Evolutionary conservation across 192 early-diverging fungal genomes (phyloP).

Genomic region (Gamsiella multidivaricata): DNA sequence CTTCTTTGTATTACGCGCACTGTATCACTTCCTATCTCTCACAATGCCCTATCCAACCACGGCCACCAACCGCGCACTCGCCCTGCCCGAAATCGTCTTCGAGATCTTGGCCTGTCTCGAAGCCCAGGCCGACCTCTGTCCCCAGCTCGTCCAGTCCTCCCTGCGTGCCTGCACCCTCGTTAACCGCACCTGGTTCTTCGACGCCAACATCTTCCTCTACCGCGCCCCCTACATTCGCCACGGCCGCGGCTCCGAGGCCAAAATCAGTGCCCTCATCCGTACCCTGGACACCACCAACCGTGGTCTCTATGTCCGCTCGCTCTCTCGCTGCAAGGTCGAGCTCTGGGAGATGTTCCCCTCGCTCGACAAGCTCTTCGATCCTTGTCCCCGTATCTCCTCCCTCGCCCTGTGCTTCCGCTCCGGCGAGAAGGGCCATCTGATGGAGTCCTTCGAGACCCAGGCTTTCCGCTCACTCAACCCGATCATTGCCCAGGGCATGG

Average conservation of each 20-base stretch:
- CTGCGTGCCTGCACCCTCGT: conserved; percentile 51
- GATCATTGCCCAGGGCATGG: conserved; percentile 23
- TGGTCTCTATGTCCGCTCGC: conserved; percentile 40
- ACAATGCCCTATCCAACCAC: no score
- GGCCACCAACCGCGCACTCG: conserved; percentile 43
- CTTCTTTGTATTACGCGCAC: no score
- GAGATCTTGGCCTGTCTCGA: conserved; percentile 51
- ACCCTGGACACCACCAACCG: conserved; percentile 46
- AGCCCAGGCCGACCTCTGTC: conserved; percentile 39
- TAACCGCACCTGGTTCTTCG: conserved; percentile 52
- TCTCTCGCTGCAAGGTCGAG: conserved; percentile 53
- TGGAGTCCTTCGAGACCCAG: conserved; percentile 44
- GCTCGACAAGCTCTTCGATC: conserved; percentile 29
- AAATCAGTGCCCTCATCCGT: conserved; percentile 33
- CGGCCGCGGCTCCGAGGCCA: conserved; percentile 41
- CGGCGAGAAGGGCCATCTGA: conserved; percentile 40
- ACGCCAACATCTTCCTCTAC: conserved; percentile 51
- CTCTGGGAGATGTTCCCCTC: conserved; percentile 50
- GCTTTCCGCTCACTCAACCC: conserved; percentile 41
- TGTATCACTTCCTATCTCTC: no score
- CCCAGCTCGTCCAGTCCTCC: conserved; percentile 39
- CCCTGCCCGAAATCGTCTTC: conserved; percentile 49
- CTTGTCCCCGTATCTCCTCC: conserved; percentile 38
- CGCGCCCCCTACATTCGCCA: conserved; percentile 39
- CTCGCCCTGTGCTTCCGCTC: conserved; percentile 47